Percentiles rank a stretch among this genome's conserved stretches.
phyloP scores from a whole-genome alignment of 345 rosid genomes.

The Lagerstroemia speciosa region DNA sequence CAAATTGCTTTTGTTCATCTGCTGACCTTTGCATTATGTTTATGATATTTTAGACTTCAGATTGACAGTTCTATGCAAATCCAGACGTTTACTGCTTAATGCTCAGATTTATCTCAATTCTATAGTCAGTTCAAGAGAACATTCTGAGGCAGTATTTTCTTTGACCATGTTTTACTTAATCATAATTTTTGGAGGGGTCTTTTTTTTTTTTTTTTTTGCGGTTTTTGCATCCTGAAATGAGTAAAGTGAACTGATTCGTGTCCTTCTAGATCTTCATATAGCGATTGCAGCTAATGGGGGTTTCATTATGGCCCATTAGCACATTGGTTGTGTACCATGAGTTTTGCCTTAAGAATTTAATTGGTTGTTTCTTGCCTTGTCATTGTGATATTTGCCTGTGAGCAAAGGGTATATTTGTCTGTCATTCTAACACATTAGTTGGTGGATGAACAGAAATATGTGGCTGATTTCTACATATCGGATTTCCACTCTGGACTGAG shows the following conservation, averaged over 20 bases:
- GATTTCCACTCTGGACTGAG: slow-evolving; percentile 89
- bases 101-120: too few species aligned
- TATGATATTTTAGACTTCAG: neutral
- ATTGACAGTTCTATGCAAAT: neutral
- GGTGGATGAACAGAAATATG: slow-evolving; percentile 54
- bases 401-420: neutral
- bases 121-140: too few species aligned
- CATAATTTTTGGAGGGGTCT: too few species aligned
- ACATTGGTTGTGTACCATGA: too few species aligned
- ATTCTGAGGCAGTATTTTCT: too few species aligned
- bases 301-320: too few species aligned
- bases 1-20: neutral
- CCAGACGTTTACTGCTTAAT: neutral
- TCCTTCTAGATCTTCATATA: too few species aligned
- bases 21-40: neutral
- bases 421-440: neutral
- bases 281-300: too few species aligned
- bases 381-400: neutral
- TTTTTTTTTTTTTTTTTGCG: too few species aligned
- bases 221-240: too few species aligned
- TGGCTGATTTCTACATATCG: slow-evolving; percentile 85
- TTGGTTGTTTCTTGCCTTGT: neutral
- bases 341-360: neutral
- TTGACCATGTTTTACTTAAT: too few species aligned
- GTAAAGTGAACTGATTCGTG: too few species aligned